phyloP scores from a whole-genome alignment of 371 early-diverging fungal genomes.

The Mortierella sp. region DNA sequence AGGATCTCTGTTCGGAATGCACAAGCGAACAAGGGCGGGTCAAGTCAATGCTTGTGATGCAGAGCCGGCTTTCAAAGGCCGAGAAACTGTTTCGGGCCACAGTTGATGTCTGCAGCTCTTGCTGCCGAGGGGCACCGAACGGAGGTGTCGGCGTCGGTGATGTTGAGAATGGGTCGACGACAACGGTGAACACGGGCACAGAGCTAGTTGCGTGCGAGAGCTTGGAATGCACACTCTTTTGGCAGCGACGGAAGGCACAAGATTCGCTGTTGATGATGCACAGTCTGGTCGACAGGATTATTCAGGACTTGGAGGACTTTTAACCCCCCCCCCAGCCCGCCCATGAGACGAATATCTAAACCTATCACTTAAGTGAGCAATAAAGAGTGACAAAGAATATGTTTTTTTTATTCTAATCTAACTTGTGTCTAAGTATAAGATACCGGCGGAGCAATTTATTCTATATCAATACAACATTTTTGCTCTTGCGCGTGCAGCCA shows the following conservation, averaged over 20 bases:
- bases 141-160: slow-evolving; percentile 13
- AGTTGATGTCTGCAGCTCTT: slow-evolving; percentile 43
- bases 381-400: no score
- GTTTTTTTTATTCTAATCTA: no score
- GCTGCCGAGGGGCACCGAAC: slow-evolving; percentile 26
- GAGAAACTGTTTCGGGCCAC: slow-evolving; percentile 37
- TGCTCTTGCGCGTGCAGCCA: slow-evolving; percentile 47
- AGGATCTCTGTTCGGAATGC: slow-evolving; percentile 38
- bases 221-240: slow-evolving; percentile 45
- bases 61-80: slow-evolving; percentile 26
- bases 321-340: no score
- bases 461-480: slow-evolving; percentile 37
- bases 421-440: background rate
- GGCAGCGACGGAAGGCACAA: slow-evolving; percentile 45
- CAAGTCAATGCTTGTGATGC: slow-evolving; percentile 26
- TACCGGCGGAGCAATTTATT: background rate
- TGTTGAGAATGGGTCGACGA: background rate
- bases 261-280: slow-evolving; percentile 13
- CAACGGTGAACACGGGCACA: slow-evolving; percentile 14
- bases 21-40: slow-evolving; percentile 16
- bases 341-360: no score
- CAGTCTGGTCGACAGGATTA: slow-evolving; percentile 9
- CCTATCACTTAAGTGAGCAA: no score
- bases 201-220: slow-evolving; percentile 50
- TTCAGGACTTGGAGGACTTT: slow-evolving; percentile 24